Evolutionary conservation across 139 green algal genomes (phyloP), one percentile per base, ranked within the genome.

Genomic region (Coelastrella sp.): DNA sequence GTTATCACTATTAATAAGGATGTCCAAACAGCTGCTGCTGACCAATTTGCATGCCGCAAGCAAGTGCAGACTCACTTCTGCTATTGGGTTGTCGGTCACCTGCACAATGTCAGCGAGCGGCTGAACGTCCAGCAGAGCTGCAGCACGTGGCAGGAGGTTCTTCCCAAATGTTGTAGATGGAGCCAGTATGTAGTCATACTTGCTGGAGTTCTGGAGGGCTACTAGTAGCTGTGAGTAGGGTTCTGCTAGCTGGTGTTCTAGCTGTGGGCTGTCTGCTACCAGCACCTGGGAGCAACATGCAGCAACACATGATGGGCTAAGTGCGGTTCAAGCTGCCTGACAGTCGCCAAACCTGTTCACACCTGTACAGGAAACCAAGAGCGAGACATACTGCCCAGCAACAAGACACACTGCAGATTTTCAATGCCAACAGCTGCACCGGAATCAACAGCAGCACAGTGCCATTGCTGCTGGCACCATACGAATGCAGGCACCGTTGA

Each of bases 71-170:
- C 64, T 71, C 64, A 71, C 64, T 71, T 71, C 64, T 71, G 64
- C 64, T 71, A 71, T 71, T 11, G 11, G 13, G 64, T 14, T 76
- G 68, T 22, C 68, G 14, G 7, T 7, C 19, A 87, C 65, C 58
- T 95, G 78, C 5, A 95, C 78, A 1, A 98, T 96, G 76, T 99
- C 97, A 20, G 92, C 95, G 11, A 99, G 92, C 2, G 96, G 95
- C 88, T 99, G 94, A 19, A 94, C 91, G 73, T 95, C 94, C 82
- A 98, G 92, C 73, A 98, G 77, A 1, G 97, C 97, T 23, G 97
- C 97, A n/a, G 95, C 95, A 3, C 97, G 91, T 0, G 97, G 97
- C 65, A 99, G 84, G 59, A 99, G 57, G 90, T 98, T 97, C 56
- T 96, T 95, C n/a, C 96, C 97, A 83, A 96, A 97, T 19, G 96